Conservation (phyloP, 106 monocot species). For the Xerophyta viscosa region DNA sequence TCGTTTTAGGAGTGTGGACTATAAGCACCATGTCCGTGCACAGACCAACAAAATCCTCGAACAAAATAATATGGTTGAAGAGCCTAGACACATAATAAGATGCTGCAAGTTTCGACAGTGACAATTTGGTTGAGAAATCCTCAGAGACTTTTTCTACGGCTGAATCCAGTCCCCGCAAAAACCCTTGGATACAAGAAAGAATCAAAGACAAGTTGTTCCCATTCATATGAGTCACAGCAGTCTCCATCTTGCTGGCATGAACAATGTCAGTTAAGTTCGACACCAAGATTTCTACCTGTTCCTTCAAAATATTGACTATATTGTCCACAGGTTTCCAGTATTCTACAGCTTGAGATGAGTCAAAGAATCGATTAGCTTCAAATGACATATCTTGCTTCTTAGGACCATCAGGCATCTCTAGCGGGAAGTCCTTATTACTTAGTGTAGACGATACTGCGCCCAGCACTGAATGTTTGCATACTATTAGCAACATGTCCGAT, state of each 20-base stretch:
- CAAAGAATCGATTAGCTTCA: slow-evolving; percentile 2
- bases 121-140: slow-evolving; percentile 2
- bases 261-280: slow-evolving; percentile 5
- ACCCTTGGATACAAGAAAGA: slow-evolving; percentile 70
- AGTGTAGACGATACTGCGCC: slow-evolving; percentile 4
- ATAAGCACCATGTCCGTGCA: slow-evolving; percentile 37
- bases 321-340: slow-evolving; percentile 28
- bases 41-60: slow-evolving; percentile 45
- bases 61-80: slow-evolving; percentile 21
- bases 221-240: slow-evolving; percentile 6
- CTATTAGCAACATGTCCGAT: slow-evolving; percentile 37
- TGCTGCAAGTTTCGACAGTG: slow-evolving; percentile 10
- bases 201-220: slow-evolving; percentile 36
- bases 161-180: slow-evolving; percentile 58
- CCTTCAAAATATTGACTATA: slow-evolving; percentile 31
- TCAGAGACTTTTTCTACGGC: slow-evolving; percentile 20
- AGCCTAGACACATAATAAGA: slow-evolving; percentile 32
- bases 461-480: slow-evolving; percentile 25
- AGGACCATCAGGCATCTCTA: slow-evolving; percentile 7
- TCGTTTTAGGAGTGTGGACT: slow-evolving; percentile 2
- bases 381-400: not conserved
- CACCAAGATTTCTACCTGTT: slow-evolving; percentile 20
- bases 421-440: slow-evolving; percentile 9
- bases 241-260: slow-evolving; percentile 17
- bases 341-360: slow-evolving; percentile 5